Evolutionary conservation across 192 early-diverging fungal genomes (phyloP).

Genomic region (Jimgerdemannia lactiflua): DNA sequence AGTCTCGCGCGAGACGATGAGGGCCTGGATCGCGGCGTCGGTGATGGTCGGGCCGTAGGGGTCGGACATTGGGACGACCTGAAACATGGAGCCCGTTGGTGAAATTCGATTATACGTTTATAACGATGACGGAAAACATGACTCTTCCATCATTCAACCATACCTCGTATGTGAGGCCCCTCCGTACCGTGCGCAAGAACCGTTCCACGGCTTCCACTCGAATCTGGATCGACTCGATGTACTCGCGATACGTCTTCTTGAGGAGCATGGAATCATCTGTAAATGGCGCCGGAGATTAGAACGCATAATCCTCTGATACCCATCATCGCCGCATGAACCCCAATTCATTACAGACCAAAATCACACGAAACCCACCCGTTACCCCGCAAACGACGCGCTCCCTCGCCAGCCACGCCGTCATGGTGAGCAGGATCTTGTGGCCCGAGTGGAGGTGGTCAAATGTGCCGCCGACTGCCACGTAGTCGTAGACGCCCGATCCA

Average conservation of each 20-base stretch:
- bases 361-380: slow-evolving; percentile 48
- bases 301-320: neutral
- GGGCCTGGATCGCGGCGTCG: slow-evolving; percentile 67
- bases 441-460: slow-evolving; percentile 97
- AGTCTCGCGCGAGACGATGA: slow-evolving; percentile 88
- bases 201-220: slow-evolving; percentile 55
- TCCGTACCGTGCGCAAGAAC: slow-evolving; percentile 57
- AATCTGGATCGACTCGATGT: slow-evolving; percentile 61
- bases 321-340: neutral
- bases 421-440: slow-evolving; percentile 91
- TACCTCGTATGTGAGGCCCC: slow-evolving; percentile 45
- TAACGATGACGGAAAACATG: too few relatives aligned
- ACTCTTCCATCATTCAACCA: too few relatives aligned
- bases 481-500: slow-evolving; percentile 15
- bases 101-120: too few relatives aligned
- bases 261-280: slow-evolving; percentile 59
- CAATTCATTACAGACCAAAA: too few relatives aligned
- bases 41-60: slow-evolving; percentile 83
- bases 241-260: slow-evolving; percentile 67
- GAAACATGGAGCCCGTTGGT: too few relatives aligned
- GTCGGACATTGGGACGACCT: slow-evolving; percentile 67
- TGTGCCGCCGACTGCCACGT: slow-evolving; percentile 86
- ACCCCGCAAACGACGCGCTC: slow-evolving; percentile 69
- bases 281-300: neutral
- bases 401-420: slow-evolving; percentile 66